Base-by-base conservation (phyloP, 2,329 filamentous ascomycete species). In the Arthroderma uncinatum region DNA sequence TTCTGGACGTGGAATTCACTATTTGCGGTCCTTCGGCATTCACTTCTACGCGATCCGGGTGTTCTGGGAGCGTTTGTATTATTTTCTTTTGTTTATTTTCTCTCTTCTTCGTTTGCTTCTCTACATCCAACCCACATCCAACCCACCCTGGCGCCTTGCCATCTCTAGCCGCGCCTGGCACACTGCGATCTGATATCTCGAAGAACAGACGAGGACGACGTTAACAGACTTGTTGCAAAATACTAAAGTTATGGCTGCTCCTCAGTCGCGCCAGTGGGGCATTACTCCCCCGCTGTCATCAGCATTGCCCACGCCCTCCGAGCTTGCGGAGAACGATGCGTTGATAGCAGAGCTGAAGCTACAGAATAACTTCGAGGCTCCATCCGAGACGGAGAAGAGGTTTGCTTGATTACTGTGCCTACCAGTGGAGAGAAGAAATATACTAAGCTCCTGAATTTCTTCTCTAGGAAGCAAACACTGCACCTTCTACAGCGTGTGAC, bases 331-430 rank as follows among this genome's bases (percentile, higher is more conserved):
- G 54, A 94, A 89, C 65, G 84, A 89, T 63, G 79, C 84, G 57
- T 80, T 98, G 47, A 81, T 95, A 57, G 83, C 87, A 57, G 91
- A 96, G 73, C 76, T 98, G 60, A 89, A 89, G 70, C 79, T 79
- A 40, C 88, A 96, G 73, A 92, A 94, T 73, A 95, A 93, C 55
- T 98, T 95, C 66, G 93, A 97, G 73, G 83, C 82, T 55, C 80
- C 83, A 12, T 79, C 87, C 44, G 93, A 94, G 68, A 95, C 89
- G 2, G 81, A 89, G 61, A 89, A 87, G 70, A 85, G 91, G 88
- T 89, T 73, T 60, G 7, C 33, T 36, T 36, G 53, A 10, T n/a
- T n/a, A n/a, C n/a, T n/a, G n/a, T n/a, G n/a, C n/a, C n/a, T n/a
- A n/a, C n/a, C n/a, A n/a, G n/a, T n/a, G n/a, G n/a, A n/a, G n/a